Base-by-base conservation (phyloP, 23 red algal genomes). In the Gracilaria gracilis region DNA sequence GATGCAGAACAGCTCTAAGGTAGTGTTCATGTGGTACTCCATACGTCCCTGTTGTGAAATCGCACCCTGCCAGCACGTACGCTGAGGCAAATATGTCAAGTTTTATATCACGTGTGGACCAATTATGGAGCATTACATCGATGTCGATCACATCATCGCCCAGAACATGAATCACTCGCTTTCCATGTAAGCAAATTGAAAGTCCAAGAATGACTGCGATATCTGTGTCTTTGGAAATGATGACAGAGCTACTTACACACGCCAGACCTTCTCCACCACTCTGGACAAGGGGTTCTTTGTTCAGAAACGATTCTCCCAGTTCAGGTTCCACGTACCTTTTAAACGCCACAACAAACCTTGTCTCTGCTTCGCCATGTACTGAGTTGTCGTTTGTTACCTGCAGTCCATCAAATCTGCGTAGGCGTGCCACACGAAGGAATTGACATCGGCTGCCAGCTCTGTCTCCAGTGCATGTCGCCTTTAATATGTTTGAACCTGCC, bases 281-380 rank as follows among this genome's bases (percentile, higher is more conserved):
- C n/a, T n/a, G n/a, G n/a, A n/a, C n/a, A n/a, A n/a, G n/a, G n/a
- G n/a, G n/a, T n/a, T n/a, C n/a, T n/a, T n/a, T n/a, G n/a, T n/a
- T n/a, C n/a, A n/a, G n/a, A n/a, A n/a, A n/a, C n/a, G n/a, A n/a
- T n/a, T n/a, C n/a, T n/a, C n/a, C n/a, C n/a, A n/a, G n/a, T n/a
- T n/a, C n/a, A n/a, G 79, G 79, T 65, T 28, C 15, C 2, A 65
- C 50, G 35, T 35, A 39, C 3, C 14, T n/a, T 16, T 2, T 64
- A 31, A 83, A 59, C 4, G n/a, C 8, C 1, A 53, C 57, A 19
- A 83, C 57, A 4, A 83, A 83, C 2, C 79, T 51, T 23, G 79
- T 83, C 55, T 83, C 51, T 34, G 79, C 47, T 62, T 83, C 79
- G 9, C 79, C 79, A 64, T 83, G 79, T 12, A 21, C 34, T 7